Base-by-base conservation (phyloP, 176 grass and related monocot species). In the Pontederia crassipes region DNA sequence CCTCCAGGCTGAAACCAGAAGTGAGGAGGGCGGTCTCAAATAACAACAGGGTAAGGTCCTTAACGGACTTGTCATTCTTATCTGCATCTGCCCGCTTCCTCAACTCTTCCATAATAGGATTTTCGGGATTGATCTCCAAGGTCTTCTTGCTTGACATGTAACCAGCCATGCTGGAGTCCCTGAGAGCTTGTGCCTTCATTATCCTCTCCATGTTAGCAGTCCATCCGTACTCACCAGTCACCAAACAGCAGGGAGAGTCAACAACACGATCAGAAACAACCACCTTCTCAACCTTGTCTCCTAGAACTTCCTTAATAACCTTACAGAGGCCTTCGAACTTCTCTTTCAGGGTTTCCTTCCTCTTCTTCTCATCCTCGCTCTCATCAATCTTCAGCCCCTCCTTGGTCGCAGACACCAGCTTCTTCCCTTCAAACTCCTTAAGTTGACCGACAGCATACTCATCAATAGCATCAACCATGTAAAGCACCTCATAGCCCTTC, bases 71-170 rank as follows among this genome's bases (percentile, higher is more conserved):
- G 69, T 83, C 80, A 8, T 83, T 83, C 69, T 78, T 83, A 46
- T 83, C 80, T 0, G 68, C 64, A 47, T 83, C 80, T 1, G 74
- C 74, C 51, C 80, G 26, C 52, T 83, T 83, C 69, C 80, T 68
- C n/a, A 83, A 57, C 61, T 83, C 74, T 26, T 83, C 80, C 80
- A 83, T 83, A 20, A 83, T 83, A 4, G 61, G 60, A 17, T 83
- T 83, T 58, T 83, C 80, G 16, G 80, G 80, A 18, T 83, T 83
- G 62, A 83, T 83, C 62, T 83, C 80, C 80, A 83, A 69, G 2
- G 74, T 83, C 57, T 83, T 83, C 74, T 74, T 78, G 63, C 74
- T 77, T 0, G 74, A 74, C 80, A 83, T 83, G 50, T 83, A 83
- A 0, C 51, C 56, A 29, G 48, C 51, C 80, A 74, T 78, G 74